phyloP scores from a whole-genome alignment of 1,139 yeast species.

The Pichia sp. region DNA sequence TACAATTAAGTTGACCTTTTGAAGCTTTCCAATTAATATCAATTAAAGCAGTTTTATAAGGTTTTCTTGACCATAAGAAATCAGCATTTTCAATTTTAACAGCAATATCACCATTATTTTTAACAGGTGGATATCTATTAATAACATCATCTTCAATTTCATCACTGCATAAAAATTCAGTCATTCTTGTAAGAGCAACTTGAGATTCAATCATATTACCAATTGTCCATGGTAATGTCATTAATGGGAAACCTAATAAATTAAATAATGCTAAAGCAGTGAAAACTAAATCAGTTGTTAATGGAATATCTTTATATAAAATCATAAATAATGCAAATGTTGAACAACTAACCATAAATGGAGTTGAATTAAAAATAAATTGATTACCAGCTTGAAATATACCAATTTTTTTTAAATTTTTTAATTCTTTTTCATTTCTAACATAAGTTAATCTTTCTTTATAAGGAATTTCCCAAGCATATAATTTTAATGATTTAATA shows the following conservation, averaged over 20 bases:
- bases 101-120: slow-evolving; percentile 58
- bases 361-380: slow-evolving; percentile 83
- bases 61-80: slow-evolving; percentile 82
- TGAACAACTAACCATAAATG: slow-evolving; percentile 84
- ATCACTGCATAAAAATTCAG: slow-evolving; percentile 63
- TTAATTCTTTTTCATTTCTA: slow-evolving; percentile 84
- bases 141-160: slow-evolving; percentile 84
- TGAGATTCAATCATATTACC: slow-evolving; percentile 84
- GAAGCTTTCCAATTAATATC: slow-evolving; percentile 62
- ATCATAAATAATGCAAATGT: slow-evolving; percentile 82
- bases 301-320: slow-evolving; percentile 54
- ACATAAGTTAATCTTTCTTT: slow-evolving; percentile 65
- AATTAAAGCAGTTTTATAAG: slow-evolving; percentile 72
- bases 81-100: slow-evolving; percentile 69
- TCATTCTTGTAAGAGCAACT: slow-evolving; percentile 76
- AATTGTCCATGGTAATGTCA: slow-evolving; percentile 88
- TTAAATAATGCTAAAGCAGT: slow-evolving; percentile 89
- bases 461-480: slow-evolving; percentile 94
- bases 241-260: slow-evolving; percentile 82
- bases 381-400: slow-evolving; percentile 64
- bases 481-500: slow-evolving; percentile 84
- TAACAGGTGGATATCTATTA: slow-evolving; percentile 47
- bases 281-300: slow-evolving; percentile 88
- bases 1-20: slow-evolving; percentile 80
- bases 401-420: slow-evolving; percentile 72